These are phyloP conservation scores for Drosera capensis DNA, from an alignment of 148 eudicot genomes.

Conservation along the genomic window DNA sequence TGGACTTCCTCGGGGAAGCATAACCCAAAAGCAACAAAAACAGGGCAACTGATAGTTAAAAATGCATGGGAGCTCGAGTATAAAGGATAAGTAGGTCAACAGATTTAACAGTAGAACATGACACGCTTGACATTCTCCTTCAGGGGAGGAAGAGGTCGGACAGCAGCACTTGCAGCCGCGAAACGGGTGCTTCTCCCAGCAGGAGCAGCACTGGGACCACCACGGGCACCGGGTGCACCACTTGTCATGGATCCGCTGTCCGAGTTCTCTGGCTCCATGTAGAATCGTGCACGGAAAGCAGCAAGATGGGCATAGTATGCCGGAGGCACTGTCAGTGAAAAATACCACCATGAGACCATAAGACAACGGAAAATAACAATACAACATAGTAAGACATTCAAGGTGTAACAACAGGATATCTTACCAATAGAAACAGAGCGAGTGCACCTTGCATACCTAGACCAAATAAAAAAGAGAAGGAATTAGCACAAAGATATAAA, in stretches of 20 bases:
- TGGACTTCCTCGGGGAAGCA: too few species aligned
- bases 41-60: too few species aligned
- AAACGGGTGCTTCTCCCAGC: background rate
- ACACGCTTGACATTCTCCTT: constrained; percentile 8
- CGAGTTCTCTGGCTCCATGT: constrained; percentile 8
- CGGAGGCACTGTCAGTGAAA: constrained; percentile 12
- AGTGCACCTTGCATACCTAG: constrained; percentile 15
- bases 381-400: too few species aligned
- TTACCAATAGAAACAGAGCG: constrained; percentile 15
- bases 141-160: constrained; percentile 8
- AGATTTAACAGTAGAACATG: constrained; percentile 9
- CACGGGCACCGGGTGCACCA: background rate
- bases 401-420: background rate
- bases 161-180: background rate
- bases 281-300: constrained; percentile 15
- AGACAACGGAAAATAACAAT: too few species aligned
- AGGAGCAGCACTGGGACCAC: background rate
- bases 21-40: too few species aligned
- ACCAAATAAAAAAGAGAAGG: background rate
- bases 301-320: constrained; percentile 15
- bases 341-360: background rate
- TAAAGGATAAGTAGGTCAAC: too few species aligned
- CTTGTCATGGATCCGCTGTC: constrained; percentile 4
- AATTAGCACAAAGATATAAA: too few species aligned
- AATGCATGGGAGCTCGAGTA: too few species aligned